Base-by-base conservation (phyloP, 2,329 filamentous ascomycete species). In the Aulographum hederae region DNA sequence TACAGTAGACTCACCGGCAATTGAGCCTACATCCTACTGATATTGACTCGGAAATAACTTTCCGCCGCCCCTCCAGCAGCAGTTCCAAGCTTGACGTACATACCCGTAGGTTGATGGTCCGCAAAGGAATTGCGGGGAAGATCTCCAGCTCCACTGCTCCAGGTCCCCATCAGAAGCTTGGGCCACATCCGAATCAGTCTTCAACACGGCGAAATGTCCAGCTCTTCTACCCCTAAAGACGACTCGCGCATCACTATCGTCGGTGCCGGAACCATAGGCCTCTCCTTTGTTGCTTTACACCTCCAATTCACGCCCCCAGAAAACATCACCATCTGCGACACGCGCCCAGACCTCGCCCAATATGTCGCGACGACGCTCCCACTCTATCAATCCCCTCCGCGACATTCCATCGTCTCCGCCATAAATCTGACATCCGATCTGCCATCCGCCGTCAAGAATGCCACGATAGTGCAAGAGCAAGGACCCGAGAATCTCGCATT, bases 391-490 rank as follows among this genome's bases (percentile, higher is more conserved):
- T 26, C 38, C n/a, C 18, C 39, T 4, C 13, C 30, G 19, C 27
- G 35, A 3, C 20, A 35, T 6, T 18, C 34, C 12, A 29, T 47
- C 12, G 39, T 49, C 14, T 36, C 45, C 2, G 41, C 51, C 3
- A 48, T 69, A n/a, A 42, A 37, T 6, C 44, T 59, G 33, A 46
- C 50, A 27, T 39, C 42, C 5, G 47, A 46, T 18, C 43, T 65
- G 3, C 34, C 46, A 18, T 39, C 53, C 2, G 66, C 65, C 8
- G 55, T 68, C 6, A 32, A 43, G 15, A 36, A 46, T 33, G 65
- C 65, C 2, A 49, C 57, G 26, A 64, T 72, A 31, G 50, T 73
- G 26, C 67, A 73, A 46, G 69, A 73, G 47, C 66, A 69, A 46
- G 65, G 65, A 0, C 67, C 67, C 0, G 68, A 73, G 41, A 59